Conservation (phyloP, 2,329 filamentous ascomycete species). For the Dothideomycetes sp. region DNA sequence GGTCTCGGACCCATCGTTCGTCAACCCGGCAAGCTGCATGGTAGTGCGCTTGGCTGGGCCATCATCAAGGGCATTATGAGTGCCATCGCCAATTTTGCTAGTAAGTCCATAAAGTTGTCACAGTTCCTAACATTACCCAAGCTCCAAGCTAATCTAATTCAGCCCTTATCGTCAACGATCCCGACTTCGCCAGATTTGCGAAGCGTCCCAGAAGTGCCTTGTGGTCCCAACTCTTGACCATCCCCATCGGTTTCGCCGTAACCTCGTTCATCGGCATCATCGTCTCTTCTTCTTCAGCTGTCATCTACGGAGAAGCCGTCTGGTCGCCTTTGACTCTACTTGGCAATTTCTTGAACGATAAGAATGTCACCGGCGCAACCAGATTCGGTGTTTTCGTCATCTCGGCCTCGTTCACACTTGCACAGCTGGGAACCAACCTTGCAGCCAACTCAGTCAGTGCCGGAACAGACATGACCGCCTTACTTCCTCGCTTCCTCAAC, state of each 20-base stretch:
- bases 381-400: slow-evolving; percentile 39
- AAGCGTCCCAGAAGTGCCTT: slow-evolving; percentile 17
- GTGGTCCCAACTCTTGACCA: slow-evolving; percentile 30
- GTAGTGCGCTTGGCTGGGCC: slow-evolving; percentile 67
- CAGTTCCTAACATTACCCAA: no score
- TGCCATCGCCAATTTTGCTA: slow-evolving; percentile 78
- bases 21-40: slow-evolving; percentile 53
- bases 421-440: slow-evolving; percentile 42
- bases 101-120: slow-evolving; percentile 56
- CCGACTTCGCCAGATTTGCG: slow-evolving; percentile 24
- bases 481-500: slow-evolving; percentile 44
- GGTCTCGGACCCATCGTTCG: slow-evolving; percentile 76
- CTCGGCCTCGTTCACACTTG: slow-evolving; percentile 33
- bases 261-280: slow-evolving; percentile 39
- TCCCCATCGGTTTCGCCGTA: slow-evolving; percentile 38
- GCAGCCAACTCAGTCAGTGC: slow-evolving; percentile 42
- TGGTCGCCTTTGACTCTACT: slow-evolving; percentile 35
- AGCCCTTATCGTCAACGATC: slow-evolving; percentile 12
- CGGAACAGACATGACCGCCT: slow-evolving; percentile 43
- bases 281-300: slow-evolving; percentile 38
- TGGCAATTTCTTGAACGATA: slow-evolving; percentile 28
- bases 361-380: slow-evolving; percentile 26
- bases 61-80: slow-evolving; percentile 82
- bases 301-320: slow-evolving; percentile 35
- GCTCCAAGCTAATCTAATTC: no score